phyloP scores from a whole-genome alignment of 495 filamentous ascomycete species.

The Penicillium malachiteum region DNA sequence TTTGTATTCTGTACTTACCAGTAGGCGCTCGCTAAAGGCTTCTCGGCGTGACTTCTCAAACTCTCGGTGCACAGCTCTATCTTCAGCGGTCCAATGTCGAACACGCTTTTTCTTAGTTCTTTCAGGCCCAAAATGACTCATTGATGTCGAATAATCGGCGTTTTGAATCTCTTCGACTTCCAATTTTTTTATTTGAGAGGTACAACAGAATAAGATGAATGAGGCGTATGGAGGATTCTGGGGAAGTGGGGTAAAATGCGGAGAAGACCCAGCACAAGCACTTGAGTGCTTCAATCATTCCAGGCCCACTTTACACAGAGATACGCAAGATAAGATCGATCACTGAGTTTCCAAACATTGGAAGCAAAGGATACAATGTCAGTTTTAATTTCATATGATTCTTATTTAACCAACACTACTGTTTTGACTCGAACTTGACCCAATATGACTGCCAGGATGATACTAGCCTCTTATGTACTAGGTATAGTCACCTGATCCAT shows the following conservation, averaged over 20 bases:
- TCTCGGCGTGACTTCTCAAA: constrained; percentile 22
- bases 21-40: constrained; percentile 15
- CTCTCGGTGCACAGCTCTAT: constrained; percentile 15
- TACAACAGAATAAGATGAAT: background rate
- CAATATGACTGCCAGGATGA: too few species aligned
- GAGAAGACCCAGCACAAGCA: constrained; percentile 10
- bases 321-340: too few species aligned
- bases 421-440: too few species aligned
- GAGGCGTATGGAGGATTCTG: constrained; percentile 6
- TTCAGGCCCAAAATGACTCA: background rate
- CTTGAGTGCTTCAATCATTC: background rate
- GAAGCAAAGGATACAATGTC: too few species aligned
- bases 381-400: too few species aligned
- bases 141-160: background rate
- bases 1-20: background rate
- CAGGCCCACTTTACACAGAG: background rate
- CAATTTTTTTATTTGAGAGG: background rate
- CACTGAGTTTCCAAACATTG: too few species aligned
- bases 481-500: too few species aligned
- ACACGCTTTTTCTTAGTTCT: constrained; percentile 18
- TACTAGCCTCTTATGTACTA: too few species aligned
- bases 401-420: too few species aligned
- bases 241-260: constrained; percentile 15
- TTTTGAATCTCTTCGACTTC: background rate
- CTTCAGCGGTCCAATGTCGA: constrained; percentile 19